Evolutionary conservation across 2,329 filamentous ascomycete genomes (phyloP), one percentile per base, ranked within the genome.

Genomic region (Myrmaecium sp.): DNA sequence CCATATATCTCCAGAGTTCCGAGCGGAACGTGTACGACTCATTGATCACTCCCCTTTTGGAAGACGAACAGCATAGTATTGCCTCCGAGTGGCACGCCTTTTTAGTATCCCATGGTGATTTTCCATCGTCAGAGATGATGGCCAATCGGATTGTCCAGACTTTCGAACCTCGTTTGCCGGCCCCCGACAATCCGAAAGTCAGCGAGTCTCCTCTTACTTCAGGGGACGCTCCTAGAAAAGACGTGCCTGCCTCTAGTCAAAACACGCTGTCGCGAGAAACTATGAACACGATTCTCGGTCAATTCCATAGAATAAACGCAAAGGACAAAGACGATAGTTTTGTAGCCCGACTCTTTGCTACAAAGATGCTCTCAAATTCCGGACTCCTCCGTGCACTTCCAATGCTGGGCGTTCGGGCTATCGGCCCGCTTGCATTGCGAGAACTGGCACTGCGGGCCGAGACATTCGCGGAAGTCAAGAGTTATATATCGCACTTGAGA

Each of bases 331-430:
- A 52, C 40, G 80, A 89, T 46, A 52, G 58, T 1, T 64, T 91
- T 16, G 75, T 78, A 11, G 77, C 83, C n/a, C 68, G 74, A 35
- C 71, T 82, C 55, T 84, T 93, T 45, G 83, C 83, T 6, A 77
- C 73, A 2, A 74, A 62, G 30, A 77, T 79, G 47, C 64, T 89
- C 13, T 68, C 74, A 1, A 58, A 83, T 6, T 71, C 84, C 30
- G 66, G 75, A 36, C 69, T 81, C 14, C 69, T 91, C 29, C 66
- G 66, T 17, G 64, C 78, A 5, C 56, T 89, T 11, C 61, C 66
- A 30, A 69, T 77, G 39, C 66, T 92, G 27, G 78, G 78, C 2
- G 57, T 91, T 4, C 60, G 69, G 25, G 57, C 61, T 18, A 74
- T 93, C 34, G 83, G 83, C 0, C 75, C 82, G 0, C 55, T 76